phyloP scores from a whole-genome alignment of 306 rosid species.

The Elaeagnus macrophylla region DNA sequence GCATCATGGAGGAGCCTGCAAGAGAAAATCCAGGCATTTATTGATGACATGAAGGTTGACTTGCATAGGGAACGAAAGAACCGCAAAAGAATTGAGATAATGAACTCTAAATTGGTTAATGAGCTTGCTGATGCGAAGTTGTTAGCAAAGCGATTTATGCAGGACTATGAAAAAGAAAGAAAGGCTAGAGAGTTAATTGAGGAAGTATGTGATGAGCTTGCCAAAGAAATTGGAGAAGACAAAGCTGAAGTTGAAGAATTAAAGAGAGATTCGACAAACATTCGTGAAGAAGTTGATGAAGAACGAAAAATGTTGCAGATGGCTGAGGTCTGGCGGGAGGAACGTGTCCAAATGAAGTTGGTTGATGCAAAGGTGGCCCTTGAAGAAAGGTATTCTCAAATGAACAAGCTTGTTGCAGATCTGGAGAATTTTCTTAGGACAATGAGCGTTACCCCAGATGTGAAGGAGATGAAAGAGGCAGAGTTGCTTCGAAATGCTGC shows the following conservation, averaged over 20 bases:
- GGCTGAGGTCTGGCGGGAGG: conserved; percentile 99
- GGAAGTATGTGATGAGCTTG: conserved; percentile 93
- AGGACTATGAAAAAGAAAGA: conserved; percentile 82
- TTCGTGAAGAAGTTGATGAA: conserved; percentile 78
- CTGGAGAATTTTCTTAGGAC: conserved; percentile 48
- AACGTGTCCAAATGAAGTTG: conserved; percentile 94
- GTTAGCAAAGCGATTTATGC: conserved; percentile 56
- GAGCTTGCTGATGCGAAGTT: conserved; percentile 82
- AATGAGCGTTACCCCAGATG: conserved; percentile 36
- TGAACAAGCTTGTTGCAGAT: conserved; percentile 69
- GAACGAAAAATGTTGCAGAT: conserved; percentile 88
- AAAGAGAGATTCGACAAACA: conserved; percentile 55
- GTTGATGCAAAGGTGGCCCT: conserved; percentile 87
- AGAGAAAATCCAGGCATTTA: conserved; percentile 74
- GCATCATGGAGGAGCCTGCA: conserved; percentile 74
- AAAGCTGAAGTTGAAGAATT: conserved; percentile 71
- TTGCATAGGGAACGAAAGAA: conserved; percentile 67
- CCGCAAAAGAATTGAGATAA: conserved; percentile 66
- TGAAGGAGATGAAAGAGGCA: conserved; percentile 62
- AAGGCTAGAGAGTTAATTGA: conserved; percentile 64
- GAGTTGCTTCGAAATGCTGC: conserved; percentile 45
- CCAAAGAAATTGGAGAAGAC: conserved; percentile 88
- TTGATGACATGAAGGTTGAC: conserved; percentile 65
- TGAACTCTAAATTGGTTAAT: conserved; percentile 73
- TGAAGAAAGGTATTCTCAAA: conserved; percentile 73